These are phyloP conservation scores for Alternaria triticimaculans DNA, from an alignment of 2,329 filamentous ascomycete genomes.

Conservation along the genomic window DNA sequence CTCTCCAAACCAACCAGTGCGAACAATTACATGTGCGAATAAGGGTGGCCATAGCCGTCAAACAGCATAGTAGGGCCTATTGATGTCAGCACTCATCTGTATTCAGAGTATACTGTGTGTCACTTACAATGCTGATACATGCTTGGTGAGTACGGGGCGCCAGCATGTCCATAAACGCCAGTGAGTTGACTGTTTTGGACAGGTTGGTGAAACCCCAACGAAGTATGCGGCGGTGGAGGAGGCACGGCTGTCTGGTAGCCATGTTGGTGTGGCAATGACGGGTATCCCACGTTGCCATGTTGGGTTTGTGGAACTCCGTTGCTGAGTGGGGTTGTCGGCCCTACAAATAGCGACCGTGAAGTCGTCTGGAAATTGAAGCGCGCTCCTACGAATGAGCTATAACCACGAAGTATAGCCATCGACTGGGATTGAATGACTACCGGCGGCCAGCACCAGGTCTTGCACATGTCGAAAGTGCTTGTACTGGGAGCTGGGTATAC, in stretches of 20 bases:
- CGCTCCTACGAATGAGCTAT: neutral
- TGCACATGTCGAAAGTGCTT: conserved; percentile 6
- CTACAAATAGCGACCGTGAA: neutral
- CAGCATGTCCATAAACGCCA: neutral
- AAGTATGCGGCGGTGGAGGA: neutral
- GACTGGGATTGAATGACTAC: conserved; percentile 1
- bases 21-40: neutral
- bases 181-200: neutral
- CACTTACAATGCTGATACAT: neutral
- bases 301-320: neutral
- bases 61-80: neutral
- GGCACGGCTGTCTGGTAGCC: neutral
- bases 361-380: neutral
- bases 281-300: neutral
- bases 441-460: conserved; percentile 29
- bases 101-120: neutral
- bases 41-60: neutral
- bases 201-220: neutral
- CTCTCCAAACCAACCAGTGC: neutral
- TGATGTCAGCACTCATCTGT: neutral
- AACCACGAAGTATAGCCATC: neutral
- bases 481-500: neutral
- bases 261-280: neutral
- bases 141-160: neutral
- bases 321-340: neutral